Evolutionary conservation across 352 stramenopile genomes (phyloP).

Genomic region (Pythium aristosporum): DNA sequence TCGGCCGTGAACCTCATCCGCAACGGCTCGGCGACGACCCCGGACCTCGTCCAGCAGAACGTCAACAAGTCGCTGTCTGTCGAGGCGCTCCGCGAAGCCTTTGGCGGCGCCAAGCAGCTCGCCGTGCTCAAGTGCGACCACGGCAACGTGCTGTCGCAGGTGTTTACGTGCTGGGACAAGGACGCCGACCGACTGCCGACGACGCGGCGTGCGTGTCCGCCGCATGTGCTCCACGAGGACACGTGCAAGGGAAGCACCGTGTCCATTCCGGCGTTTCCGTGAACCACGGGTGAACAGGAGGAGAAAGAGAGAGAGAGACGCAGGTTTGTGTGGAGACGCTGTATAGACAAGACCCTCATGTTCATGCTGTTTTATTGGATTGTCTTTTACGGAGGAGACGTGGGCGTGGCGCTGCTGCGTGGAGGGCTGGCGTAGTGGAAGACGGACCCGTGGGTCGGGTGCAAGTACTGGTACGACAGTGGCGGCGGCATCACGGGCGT

Average conservation of each 20-base stretch:
- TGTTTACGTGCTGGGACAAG: slow-evolving; percentile 84
- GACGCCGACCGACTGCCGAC: slow-evolving; percentile 52
- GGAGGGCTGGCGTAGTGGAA: slow-evolving; percentile 14
- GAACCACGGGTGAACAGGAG: neutral
- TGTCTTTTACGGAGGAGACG: neutral
- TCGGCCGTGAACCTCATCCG: slow-evolving; percentile 75
- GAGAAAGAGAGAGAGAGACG: neutral
- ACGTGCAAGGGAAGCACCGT: slow-evolving; percentile 54
- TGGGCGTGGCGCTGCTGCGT: neutral
- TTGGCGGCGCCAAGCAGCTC: slow-evolving; percentile 14
- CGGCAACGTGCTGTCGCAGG: slow-evolving; percentile 56
- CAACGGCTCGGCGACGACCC: slow-evolving; percentile 69
- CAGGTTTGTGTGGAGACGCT: neutral
- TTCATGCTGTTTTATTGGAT: neutral
- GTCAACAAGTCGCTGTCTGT: slow-evolving; percentile 51
- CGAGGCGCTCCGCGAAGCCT: slow-evolving; percentile 37
- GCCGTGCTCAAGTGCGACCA: slow-evolving; percentile 47
- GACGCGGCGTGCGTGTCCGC: slow-evolving; percentile 48
- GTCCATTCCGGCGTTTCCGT: slow-evolving; percentile 56
- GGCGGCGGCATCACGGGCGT: neutral
- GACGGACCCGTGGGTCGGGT: slow-evolving; percentile 1
- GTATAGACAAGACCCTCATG: no score
- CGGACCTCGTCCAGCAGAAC: slow-evolving; percentile 56
- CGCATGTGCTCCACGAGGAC: slow-evolving; percentile 70
- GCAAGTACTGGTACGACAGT: neutral